A percentile compares a stretch with the other conserved stretches of the same genome.
Evolutionary conservation across 1,139 yeast species (phyloP).

Genomic region (Taphrina betulina): DNA sequence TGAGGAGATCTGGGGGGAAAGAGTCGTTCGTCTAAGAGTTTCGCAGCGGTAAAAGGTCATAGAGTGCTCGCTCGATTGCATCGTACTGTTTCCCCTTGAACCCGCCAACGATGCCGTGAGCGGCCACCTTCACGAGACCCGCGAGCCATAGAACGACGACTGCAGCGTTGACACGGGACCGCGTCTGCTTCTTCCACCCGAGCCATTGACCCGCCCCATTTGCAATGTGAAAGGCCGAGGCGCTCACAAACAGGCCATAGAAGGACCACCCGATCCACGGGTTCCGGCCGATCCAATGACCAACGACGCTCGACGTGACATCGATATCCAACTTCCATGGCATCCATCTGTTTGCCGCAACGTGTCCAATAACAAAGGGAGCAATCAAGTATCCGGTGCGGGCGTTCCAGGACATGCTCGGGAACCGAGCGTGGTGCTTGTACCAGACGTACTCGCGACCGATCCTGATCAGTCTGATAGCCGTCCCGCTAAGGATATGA

Average conservation of each 20-base stretch:
- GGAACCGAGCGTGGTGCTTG: slow-evolving; percentile 14
- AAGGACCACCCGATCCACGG: background rate
- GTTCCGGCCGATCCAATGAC: slow-evolving; percentile 7
- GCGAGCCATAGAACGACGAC: slow-evolving; percentile 2
- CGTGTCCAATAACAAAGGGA: slow-evolving; percentile 24
- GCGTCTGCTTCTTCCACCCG: slow-evolving; percentile 3
- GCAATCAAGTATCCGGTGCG: slow-evolving; percentile 14
- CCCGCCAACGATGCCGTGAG: slow-evolving; percentile 5
- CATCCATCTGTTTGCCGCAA: slow-evolving; percentile 11
- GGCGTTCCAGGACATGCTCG: slow-evolving; percentile 19
- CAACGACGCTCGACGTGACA: slow-evolving; percentile 19
- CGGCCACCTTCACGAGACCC: slow-evolving; percentile 7
- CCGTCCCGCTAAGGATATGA: slow-evolving; percentile 13
- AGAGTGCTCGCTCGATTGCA: too few relatives aligned
- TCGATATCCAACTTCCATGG: slow-evolving; percentile 25
- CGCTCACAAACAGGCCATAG: background rate
- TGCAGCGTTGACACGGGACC: background rate
- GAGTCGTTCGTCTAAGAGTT: too few relatives aligned
- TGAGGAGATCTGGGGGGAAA: too few relatives aligned
- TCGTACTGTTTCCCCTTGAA: slow-evolving; percentile 11
- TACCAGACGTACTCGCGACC: slow-evolving; percentile 23
- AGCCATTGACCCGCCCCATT: slow-evolving; percentile 19
- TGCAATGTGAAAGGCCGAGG: slow-evolving; percentile 9
- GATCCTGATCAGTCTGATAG: slow-evolving; percentile 8
- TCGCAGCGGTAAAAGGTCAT: too few relatives aligned